Base-by-base conservation (phyloP, 768 basidiomycete genomes). In the Lactifluus volemus region DNA sequence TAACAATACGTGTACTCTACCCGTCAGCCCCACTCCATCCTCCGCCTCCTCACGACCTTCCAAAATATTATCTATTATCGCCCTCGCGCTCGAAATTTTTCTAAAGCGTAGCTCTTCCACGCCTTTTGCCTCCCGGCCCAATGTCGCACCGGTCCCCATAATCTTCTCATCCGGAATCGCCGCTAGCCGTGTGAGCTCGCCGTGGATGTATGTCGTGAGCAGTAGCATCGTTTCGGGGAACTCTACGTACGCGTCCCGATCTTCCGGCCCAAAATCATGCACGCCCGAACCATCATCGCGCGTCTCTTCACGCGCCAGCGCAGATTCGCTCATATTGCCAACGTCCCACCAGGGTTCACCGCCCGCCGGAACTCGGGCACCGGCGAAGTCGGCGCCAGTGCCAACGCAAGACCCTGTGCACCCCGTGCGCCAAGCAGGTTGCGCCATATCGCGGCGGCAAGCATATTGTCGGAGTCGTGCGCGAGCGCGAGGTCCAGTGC, bases 401-500 rank as follows among this genome's bases (percentile, higher is more conserved):
- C 53, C 56, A 71, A 69, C 9, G 75, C 76, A 55, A 91, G 85
- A 2, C 88, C 89, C 60, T 79, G 77, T 9, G 89, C 89, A 5
- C 92, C 94, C 12, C 92, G 80, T 1, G 84, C 89, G 8, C 89
- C 92, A 44, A 97, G 84, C 41, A 97, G 68, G 71, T 98, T 97
- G 52, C 96, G 78, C 96, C 96, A 98, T 0, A 97, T 74, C 1
- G 91, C 89, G 14, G 77, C 87, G 0, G 95, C 92, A 73, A 98
- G 78, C 64, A 94, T 89, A 61, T 82, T 77, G 70, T 98, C 95
- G 50, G 52, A 57, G 25, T 85, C 83, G 49, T 77, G 79, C 5
- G 86, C 79, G 36, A 95, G 78, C 1, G 82, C 88, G 14, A 94
- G 73, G 71, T 97, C 93, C 67, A 93, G 80, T 2, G 86, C 79